Evolutionary conservation across 1,284 basidiomycete species (phyloP), one percentile per base, ranked within the genome.

Genomic region (Cryptococcus depauperatus): DNA sequence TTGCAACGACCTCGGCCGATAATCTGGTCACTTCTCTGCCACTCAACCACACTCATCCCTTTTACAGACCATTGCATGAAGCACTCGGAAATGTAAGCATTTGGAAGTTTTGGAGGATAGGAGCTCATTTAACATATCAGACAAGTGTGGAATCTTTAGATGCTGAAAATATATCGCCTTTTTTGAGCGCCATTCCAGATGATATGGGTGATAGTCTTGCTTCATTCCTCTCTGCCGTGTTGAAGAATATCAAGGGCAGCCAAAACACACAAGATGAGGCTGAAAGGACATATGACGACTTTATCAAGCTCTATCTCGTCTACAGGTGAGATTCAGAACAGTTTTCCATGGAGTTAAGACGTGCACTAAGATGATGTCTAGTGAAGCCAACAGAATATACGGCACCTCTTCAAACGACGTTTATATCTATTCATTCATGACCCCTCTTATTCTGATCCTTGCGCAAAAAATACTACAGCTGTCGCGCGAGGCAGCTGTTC

Each of bases 371-470:
- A 13, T 34, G 10, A 11, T 43, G 6, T 11, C 18, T 38, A 66
- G 64, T 7, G 56, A 64, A 23, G 51, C 57, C 19, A 65, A 68
- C 35, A 57, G 55, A 43, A 46, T 68, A 30, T 68, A 64, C 40
- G 52, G 43, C 2, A 44, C 44, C 26, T 52, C 51, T 3, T 41
- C 47, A 9, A 25, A 45, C 0, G 54, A 57, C 19, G 61, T 58
- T 5, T 23, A 25, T 9, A 55, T 59, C 37, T 55, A 62, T 41
- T 47, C 63, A 9, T 63, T 62, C 38, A 43, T 66, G 30, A 64
- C 61, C 37, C 46, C 46, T 0, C 32, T 66, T 10, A 57, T 68
- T 6, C 23, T 63, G 9, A 30, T 18, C 1, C 32, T 64, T n/a
- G 53, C 54, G 2, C 43, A 43, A 30, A 21, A n/a, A 5, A 35